A percentile compares a stretch with the other conserved stretches of the same genome.
phyloP scores from a whole-genome alignment of 1,284 basidiomycete species.

The Pterulicium gracile region DNA sequence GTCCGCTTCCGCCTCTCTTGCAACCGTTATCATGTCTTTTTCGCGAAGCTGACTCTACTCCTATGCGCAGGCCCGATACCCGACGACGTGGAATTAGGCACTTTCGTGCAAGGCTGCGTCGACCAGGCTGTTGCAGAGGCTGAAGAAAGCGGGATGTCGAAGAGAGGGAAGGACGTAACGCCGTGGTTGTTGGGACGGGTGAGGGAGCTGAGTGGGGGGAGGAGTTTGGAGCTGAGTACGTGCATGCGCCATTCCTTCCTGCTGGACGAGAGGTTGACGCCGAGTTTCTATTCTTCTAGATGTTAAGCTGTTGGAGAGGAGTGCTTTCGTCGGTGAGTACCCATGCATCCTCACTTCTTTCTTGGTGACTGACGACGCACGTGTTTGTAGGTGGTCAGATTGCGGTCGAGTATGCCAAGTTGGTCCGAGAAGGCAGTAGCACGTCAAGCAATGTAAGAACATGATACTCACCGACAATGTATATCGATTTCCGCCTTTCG shows the following conservation, averaged over 20 bases:
- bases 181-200: conserved; percentile 91
- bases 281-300: conserved; percentile 38
- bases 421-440: conserved; percentile 23
- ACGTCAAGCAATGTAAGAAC: conserved; percentile 16
- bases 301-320: conserved; percentile 85
- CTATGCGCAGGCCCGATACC: too few relatives aligned
- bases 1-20: too few relatives aligned
- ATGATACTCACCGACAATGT: conserved; percentile 2
- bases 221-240: not conserved
- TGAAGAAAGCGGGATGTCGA: conserved; percentile 72
- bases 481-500: not conserved
- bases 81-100: conserved; percentile 57
- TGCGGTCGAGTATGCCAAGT: conserved; percentile 65
- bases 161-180: conserved; percentile 84
- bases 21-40: too few relatives aligned
- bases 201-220: conserved; percentile 42
- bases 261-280: not conserved
- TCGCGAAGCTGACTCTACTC: too few relatives aligned
- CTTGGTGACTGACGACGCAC: too few relatives aligned
- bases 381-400: conserved; percentile 58
- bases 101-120: conserved; percentile 69
- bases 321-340: conserved; percentile 70
- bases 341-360: conserved; percentile 2
- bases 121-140: conserved; percentile 83
- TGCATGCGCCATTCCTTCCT: too few relatives aligned